Conservation (phyloP, 2,329 filamentous ascomycete genomes). For the Phoma sp. region DNA sequence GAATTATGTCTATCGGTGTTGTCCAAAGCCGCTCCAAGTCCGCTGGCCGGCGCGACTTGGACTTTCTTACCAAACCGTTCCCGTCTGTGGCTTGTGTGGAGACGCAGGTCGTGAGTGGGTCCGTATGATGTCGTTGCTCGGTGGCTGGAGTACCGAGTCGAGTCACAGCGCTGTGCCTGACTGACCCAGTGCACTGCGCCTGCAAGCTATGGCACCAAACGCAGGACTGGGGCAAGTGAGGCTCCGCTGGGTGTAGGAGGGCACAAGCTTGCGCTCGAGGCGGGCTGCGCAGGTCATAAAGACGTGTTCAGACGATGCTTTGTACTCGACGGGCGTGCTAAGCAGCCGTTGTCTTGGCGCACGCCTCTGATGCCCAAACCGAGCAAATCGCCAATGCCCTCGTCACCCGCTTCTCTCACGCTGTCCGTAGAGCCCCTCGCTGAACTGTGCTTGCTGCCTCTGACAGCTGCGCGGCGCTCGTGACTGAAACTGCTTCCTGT, state of each 20-base stretch:
- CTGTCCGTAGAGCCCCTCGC: conserved; percentile 4
- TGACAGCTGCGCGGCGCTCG: conserved; percentile 15
- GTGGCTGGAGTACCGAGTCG: conserved; percentile 3
- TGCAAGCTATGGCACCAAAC: background rate
- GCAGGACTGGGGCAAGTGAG: conserved; percentile 1
- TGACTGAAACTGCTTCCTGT: conserved; percentile 13
- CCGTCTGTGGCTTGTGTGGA: conserved; percentile 12
- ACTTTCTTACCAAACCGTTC: conserved; percentile 4
- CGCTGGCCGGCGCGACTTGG: conserved; percentile 7
- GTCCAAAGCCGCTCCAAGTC: background rate
- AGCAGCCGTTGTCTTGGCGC: conserved; percentile 15
- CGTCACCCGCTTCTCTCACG: conserved; percentile 6
- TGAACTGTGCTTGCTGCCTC: conserved; percentile 14
- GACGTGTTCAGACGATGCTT: conserved; percentile 18
- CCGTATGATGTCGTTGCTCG: conserved; percentile 17
- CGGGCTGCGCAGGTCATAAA: conserved; percentile 5
- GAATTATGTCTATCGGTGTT: conserved; percentile 1
- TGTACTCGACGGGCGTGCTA: conserved; percentile 11
- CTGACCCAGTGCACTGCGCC: background rate
- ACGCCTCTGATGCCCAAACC: conserved; percentile 10
- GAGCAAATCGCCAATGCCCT: conserved; percentile 9
- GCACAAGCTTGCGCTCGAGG: background rate
- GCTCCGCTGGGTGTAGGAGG: background rate
- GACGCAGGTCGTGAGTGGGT: conserved; percentile 9
- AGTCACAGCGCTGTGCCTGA: background rate